Evolutionary conservation across 495 filamentous ascomycete species (phyloP).

Genomic region (Annulohypoxylon bovei): DNA sequence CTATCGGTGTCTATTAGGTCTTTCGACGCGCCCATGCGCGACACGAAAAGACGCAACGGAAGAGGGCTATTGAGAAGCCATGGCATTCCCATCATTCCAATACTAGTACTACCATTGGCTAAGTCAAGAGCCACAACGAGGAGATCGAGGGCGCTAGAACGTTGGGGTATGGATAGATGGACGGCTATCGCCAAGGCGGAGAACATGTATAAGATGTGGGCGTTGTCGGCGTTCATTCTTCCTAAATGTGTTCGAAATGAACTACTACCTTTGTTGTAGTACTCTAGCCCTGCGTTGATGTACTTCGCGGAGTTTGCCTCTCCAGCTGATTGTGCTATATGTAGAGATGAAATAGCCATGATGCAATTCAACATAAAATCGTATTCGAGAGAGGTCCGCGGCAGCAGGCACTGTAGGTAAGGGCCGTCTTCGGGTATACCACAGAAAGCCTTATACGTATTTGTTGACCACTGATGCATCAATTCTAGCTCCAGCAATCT

Average conservation of each 20-base stretch:
- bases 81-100: slow-evolving; percentile 39
- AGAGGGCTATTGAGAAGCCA: slow-evolving; percentile 45
- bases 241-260: slow-evolving; percentile 44
- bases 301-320: slow-evolving; percentile 38
- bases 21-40: slow-evolving; percentile 28
- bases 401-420: slow-evolving; percentile 44
- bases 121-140: slow-evolving; percentile 45
- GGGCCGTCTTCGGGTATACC: slow-evolving; percentile 43
- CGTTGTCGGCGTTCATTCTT: slow-evolving; percentile 42
- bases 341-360: slow-evolving; percentile 46
- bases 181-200: slow-evolving; percentile 46
- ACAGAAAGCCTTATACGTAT: slow-evolving; percentile 47
- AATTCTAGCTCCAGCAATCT: slow-evolving; percentile 49
- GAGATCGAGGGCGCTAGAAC: slow-evolving; percentile 27
- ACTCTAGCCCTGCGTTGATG: slow-evolving; percentile 45
- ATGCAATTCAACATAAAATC: slow-evolving; percentile 50
- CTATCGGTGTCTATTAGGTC: slow-evolving; percentile 36
- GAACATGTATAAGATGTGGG: slow-evolving; percentile 47
- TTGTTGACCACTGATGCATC: slow-evolving; percentile 51
- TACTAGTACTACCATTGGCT: slow-evolving; percentile 39
- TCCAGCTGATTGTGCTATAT: slow-evolving; percentile 34
- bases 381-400: slow-evolving; percentile 41
- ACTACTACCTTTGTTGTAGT: slow-evolving; percentile 46
- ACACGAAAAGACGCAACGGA: slow-evolving; percentile 36
- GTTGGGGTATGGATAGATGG: slow-evolving; percentile 45